Evolutionary conservation across 2,329 filamentous ascomycete species (phyloP), one percentile per base, ranked within the genome.

Genomic region (Diaporthe eres): DNA sequence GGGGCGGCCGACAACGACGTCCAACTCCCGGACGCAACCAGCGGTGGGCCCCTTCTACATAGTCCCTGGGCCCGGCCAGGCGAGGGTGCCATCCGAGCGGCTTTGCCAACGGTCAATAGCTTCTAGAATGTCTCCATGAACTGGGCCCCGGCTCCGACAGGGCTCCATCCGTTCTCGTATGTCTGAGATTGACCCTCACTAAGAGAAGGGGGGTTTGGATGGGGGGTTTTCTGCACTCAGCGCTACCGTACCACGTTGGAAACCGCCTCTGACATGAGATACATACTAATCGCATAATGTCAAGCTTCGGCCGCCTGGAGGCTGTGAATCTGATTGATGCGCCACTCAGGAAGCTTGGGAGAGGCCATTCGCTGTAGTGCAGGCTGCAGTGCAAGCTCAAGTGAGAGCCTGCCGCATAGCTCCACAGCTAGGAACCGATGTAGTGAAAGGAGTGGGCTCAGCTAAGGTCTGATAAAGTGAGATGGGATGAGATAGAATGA

Each of bases 41-140:
- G 61, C 42, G 61, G 65, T 70, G 65, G 65, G 49, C n/a, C 65
- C 47, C 49, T 65, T 19, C 60, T 70, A 25, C 25, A 25, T 25
- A 55, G 65, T 55, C 31, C 65, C 42, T 37, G 65, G 47, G 57
- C 57, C 47, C 65, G 65, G 65, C 22, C 47, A 53, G 65, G 34
- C 22, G 49, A 70, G 31, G 63, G 34, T 55, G 5, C 49, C 65
- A 53, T 42, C 65, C 47, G 65, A 53, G 47, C 31, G 28, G 65
- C 47, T 68, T 53, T 34, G 44, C 65, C 65, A 70, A 70, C 65
- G 47, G 65, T 70, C 65, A 55, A 70, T 42, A 19, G 65, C 65
- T 70, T 70, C 65, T 70, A 70, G 65, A 70, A 70, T 39, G 65
- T 70, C 47, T 70, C 65, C 65, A 70, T 70, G 65, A 2, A 70